phyloP scores from a whole-genome alignment of 2,329 filamentous ascomycete species.

The Aspergillus novofumigatus region DNA sequence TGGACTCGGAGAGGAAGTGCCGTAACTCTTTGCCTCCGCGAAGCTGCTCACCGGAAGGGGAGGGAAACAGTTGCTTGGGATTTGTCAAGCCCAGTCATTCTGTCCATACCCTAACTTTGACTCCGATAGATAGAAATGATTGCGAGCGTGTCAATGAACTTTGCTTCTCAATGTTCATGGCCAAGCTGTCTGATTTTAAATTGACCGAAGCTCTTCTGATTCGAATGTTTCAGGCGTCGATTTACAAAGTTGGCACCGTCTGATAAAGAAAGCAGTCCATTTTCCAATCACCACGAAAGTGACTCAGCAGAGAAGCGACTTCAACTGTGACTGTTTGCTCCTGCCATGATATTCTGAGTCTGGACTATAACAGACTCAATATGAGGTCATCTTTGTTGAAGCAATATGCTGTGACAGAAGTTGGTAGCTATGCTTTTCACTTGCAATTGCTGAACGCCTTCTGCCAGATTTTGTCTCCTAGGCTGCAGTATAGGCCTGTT shows the following conservation, averaged over 20 bases:
- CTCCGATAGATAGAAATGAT: neutral
- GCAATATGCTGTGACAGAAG: neutral
- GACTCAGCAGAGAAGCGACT: neutral
- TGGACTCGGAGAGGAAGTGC: conserved; percentile 54
- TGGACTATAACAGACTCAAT: neutral
- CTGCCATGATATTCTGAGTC: neutral
- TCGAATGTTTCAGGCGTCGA: neutral
- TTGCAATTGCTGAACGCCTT: neutral
- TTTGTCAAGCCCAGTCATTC: neutral
- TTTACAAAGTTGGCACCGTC: neutral
- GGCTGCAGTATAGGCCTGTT: neutral
- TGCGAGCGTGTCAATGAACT: neutral
- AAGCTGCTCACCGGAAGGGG: neutral
- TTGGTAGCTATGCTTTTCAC: neutral
- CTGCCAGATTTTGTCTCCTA: neutral
- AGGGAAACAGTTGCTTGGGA: neutral
- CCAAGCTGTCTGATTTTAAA: neutral
- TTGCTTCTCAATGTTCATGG: neutral
- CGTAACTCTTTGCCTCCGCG: conserved; percentile 1
- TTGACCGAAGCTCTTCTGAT: neutral
- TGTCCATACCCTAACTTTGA: neutral
- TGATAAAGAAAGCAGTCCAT: neutral
- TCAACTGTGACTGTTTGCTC: neutral
- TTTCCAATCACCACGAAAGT: neutral
- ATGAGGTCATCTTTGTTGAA: neutral